Percentiles rank a stretch among this genome's conserved stretches.
Conservation (phyloP, 208 protist genomes). For the Leishmania tarentolae region DNA sequence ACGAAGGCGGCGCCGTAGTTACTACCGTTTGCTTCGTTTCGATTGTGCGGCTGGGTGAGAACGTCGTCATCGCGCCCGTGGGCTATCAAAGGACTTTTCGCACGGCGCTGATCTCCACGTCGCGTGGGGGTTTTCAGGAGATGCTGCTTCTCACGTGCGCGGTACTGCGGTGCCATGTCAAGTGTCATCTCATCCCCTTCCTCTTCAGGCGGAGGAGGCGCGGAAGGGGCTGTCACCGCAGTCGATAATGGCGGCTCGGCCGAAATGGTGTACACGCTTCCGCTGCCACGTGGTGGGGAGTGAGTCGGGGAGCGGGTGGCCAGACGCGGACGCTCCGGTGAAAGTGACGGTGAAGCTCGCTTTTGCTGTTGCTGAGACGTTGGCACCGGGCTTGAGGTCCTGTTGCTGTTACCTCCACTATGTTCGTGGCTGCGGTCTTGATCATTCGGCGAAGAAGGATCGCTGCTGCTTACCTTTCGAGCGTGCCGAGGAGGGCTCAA, state of each 20-base stretch:
- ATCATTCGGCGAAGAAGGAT: neutral
- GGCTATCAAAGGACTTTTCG: neutral
- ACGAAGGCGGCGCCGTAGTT: neutral
- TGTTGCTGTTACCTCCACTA: neutral
- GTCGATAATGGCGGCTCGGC: neutral
- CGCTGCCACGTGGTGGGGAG: neutral
- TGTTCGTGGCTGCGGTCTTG: neutral
- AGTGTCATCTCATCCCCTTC: constrained; percentile 25
- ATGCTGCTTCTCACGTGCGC: neutral
- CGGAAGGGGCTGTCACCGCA: constrained; percentile 5
- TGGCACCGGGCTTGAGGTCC: neutral
- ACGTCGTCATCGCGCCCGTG: constrained; percentile 23
- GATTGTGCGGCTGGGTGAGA: constrained; percentile 30
- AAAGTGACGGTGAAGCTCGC: neutral
- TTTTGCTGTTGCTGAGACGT: neutral
- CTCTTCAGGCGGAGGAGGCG: constrained; percentile 29
- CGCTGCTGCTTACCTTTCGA: neutral
- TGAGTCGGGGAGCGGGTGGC: neutral
- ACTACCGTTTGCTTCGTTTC: neutral
- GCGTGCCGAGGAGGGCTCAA: constrained; percentile 4
- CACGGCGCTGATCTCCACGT: neutral
- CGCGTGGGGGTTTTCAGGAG: neutral
- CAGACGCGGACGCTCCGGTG: neutral
- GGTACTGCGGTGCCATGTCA: constrained; percentile 9
- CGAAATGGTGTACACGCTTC: neutral